Conservation (phyloP, 2,329 filamentous ascomycete genomes). For the Stachybotrys chartarum region DNA sequence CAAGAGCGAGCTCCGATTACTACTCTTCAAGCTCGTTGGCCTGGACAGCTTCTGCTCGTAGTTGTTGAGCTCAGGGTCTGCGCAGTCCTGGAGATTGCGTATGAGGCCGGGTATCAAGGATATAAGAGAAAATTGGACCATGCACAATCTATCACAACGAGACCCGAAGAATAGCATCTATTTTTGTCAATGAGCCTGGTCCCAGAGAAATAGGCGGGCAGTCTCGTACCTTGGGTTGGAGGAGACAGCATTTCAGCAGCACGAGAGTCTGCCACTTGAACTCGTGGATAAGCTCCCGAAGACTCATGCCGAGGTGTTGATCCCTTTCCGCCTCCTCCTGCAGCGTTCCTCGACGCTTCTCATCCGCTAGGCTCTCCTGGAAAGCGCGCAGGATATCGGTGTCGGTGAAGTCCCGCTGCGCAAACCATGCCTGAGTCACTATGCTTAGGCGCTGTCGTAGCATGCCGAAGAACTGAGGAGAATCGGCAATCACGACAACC, state of each 20-base stretch:
- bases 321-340: constrained; percentile 69
- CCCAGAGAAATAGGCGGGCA: too few species aligned
- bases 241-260: constrained; percentile 83
- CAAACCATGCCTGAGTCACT: constrained; percentile 94
- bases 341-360: constrained; percentile 49
- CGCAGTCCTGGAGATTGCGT: constrained; percentile 86
- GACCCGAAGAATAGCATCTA: constrained; percentile 98
- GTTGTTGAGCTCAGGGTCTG: constrained; percentile 82
- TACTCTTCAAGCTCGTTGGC: constrained; percentile 82
- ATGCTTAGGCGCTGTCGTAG: constrained; percentile 83
- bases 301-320: constrained; percentile 79
- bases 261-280: constrained; percentile 94
- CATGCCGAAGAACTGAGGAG: constrained; percentile 83
- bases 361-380: constrained; percentile 75
- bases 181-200: background rate
- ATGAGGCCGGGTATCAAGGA: constrained; percentile 92
- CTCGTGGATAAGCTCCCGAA: constrained; percentile 86
- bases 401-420: constrained; percentile 86
- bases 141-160: constrained; percentile 91
- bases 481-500: constrained; percentile 90
- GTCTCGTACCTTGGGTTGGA: constrained; percentile 78
- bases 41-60: constrained; percentile 70
- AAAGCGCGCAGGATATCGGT: constrained; percentile 85
- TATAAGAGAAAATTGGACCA: constrained; percentile 96
- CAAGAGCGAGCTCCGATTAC: constrained; percentile 82